These are phyloP conservation scores for Teunomyces barrocoloradensis DNA, from an alignment of 805 yeast species.

Conservation along the genomic window DNA sequence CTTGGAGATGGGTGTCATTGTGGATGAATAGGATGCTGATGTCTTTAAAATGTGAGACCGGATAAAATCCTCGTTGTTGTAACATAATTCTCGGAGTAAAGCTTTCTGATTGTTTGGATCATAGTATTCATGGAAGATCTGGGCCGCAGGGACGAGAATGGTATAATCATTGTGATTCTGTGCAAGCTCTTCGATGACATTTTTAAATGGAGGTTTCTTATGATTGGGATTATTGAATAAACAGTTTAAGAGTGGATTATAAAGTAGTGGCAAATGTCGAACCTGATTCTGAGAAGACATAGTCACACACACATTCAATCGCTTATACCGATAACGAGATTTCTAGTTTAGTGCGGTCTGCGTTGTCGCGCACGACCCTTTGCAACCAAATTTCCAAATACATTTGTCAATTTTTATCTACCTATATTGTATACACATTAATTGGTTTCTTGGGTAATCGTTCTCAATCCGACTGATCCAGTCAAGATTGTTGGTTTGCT, in stretches of 20 bases:
- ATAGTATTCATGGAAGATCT: conserved; percentile 34
- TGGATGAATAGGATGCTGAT: conserved; percentile 21
- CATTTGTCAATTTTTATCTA: background rate
- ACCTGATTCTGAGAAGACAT: conserved; percentile 5
- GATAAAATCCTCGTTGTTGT: conserved; percentile 53
- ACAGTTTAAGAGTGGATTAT: conserved; percentile 63
- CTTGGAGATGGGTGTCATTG: conserved; percentile 25
- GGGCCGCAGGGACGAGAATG: conserved; percentile 62
- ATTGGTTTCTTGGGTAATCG: conserved; percentile 35
- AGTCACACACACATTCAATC: background rate
- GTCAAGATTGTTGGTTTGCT: conserved; percentile 26
- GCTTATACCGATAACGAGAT: background rate
- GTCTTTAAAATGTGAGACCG: conserved; percentile 57
- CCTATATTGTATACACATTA: conserved; percentile 11
- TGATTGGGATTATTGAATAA: conserved; percentile 60
- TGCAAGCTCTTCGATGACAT: conserved; percentile 43
- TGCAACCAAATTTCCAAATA: background rate
- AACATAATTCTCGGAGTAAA: conserved; percentile 52
- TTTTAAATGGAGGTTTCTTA: conserved; percentile 42
- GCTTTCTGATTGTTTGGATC: conserved; percentile 29
- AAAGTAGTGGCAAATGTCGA: conserved; percentile 49
- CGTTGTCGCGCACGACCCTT: background rate
- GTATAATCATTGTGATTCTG: conserved; percentile 50
- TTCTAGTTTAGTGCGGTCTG: background rate
- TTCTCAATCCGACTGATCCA: conserved; percentile 37